Evolutionary conservation across 106 monocot genomes (phyloP).

Genomic region (Phalaenopsis equestris): DNA sequence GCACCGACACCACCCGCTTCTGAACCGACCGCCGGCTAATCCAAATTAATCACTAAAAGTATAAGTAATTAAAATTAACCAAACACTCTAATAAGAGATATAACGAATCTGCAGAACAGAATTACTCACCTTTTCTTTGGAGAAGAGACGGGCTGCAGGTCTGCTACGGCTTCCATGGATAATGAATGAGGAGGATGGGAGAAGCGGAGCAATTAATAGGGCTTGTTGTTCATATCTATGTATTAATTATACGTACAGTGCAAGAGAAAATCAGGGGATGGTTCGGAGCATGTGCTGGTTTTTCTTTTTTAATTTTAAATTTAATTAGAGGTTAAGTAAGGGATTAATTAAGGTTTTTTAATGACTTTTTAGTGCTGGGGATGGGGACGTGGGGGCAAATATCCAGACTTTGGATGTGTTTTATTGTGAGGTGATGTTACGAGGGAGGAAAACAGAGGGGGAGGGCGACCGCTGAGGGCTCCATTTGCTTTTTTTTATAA

Average conservation of each 20-base stretch:
- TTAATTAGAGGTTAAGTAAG: neutral
- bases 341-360: neutral
- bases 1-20: slow-evolving; percentile 26
- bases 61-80: neutral
- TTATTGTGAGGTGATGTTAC: neutral
- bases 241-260: neutral
- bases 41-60: neutral
- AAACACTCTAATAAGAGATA: neutral
- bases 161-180: neutral
- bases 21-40: slow-evolving; percentile 16
- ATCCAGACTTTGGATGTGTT: neutral
- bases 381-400: slow-evolving; percentile 1
- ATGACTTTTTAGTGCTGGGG: neutral
- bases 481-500: too few relatives aligned
- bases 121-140: neutral
- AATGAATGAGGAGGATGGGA: neutral
- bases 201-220: neutral
- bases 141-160: neutral
- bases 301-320: neutral
- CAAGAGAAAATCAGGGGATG: neutral
- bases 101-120: neutral
- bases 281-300: neutral
- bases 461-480: neutral
- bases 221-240: neutral
- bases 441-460: neutral